These are phyloP conservation scores for Fusarium redolens DNA, from an alignment of 2,329 filamentous ascomycete genomes.

Conservation along the genomic window DNA sequence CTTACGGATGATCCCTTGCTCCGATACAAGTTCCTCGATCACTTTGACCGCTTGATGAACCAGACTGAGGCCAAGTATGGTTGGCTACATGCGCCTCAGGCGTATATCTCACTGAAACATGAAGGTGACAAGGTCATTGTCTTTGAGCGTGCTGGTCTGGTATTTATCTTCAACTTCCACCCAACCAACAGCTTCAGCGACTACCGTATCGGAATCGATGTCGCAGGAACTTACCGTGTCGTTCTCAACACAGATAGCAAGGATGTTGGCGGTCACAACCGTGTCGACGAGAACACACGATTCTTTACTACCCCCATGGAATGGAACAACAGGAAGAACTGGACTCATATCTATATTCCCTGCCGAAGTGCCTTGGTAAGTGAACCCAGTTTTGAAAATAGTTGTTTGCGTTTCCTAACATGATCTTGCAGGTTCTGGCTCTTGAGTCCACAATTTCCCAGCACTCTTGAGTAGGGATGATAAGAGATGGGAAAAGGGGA, in stretches of 20 bases:
- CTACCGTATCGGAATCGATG: slow-evolving; percentile 90
- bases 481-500: background rate
- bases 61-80: slow-evolving; percentile 86
- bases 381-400: slow-evolving; percentile 24
- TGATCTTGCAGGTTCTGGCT: slow-evolving; percentile 62
- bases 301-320: slow-evolving; percentile 93
- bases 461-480: slow-evolving; percentile 6
- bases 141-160: slow-evolving; percentile 88
- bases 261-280: slow-evolving; percentile 81
- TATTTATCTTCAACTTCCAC: slow-evolving; percentile 98
- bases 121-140: slow-evolving; percentile 94
- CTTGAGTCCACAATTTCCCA: slow-evolving; percentile 51
- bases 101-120: slow-evolving; percentile 93
- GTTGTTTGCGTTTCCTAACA: background rate
- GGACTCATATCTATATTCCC: slow-evolving; percentile 91
- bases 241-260: slow-evolving; percentile 84
- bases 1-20: slow-evolving; percentile 86
- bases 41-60: slow-evolving; percentile 95
- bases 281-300: slow-evolving; percentile 81
- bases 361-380: slow-evolving; percentile 84
- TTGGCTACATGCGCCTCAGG: slow-evolving; percentile 88
- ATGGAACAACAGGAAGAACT: slow-evolving; percentile 93
- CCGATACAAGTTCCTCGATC: slow-evolving; percentile 90
- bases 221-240: slow-evolving; percentile 85
- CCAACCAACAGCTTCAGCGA: slow-evolving; percentile 86